A percentile compares a stretch with the other conserved stretches of the same genome.
Evolutionary conservation across 2,329 filamentous ascomycete genomes (phyloP).

Genomic region (Fusarium liriodendri): DNA sequence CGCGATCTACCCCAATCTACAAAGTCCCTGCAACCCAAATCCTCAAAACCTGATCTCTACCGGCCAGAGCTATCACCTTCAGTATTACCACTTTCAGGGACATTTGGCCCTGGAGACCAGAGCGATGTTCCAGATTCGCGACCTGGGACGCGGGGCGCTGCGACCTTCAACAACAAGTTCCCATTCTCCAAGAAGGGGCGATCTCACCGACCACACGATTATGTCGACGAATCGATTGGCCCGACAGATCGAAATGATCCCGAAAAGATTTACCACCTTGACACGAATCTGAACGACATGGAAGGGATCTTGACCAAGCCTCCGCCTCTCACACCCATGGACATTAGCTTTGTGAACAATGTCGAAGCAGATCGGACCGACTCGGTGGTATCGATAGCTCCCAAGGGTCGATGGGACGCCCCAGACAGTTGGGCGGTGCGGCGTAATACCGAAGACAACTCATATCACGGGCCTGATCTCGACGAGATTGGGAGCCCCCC

Average conservation of each 20-base stretch:
- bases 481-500: constrained; percentile 77
- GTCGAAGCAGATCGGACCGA: constrained; percentile 57
- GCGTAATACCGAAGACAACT: constrained; percentile 74
- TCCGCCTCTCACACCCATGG: constrained; percentile 77
- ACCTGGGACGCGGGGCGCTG: constrained; percentile 50
- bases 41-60: constrained; percentile 60
- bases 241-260: constrained; percentile 69
- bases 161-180: constrained; percentile 72
- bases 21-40: constrained; percentile 63
- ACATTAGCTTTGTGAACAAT: constrained; percentile 61
- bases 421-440: constrained; percentile 97
- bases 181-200: constrained; percentile 70
- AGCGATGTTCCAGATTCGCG: constrained; percentile 47
- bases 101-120: constrained; percentile 42
- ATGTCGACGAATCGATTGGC: constrained; percentile 68
- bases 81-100: constrained; percentile 47
- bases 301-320: constrained; percentile 85
- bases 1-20: constrained; percentile 64
- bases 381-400: constrained; percentile 47
- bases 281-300: constrained; percentile 92
- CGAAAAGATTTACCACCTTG: constrained; percentile 78
- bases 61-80: constrained; percentile 54
- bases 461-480: constrained; percentile 66
- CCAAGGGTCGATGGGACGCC: constrained; percentile 82
- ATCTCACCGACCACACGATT: constrained; percentile 60